Percentiles rank a stretch among this genome's conserved stretches.
These are phyloP conservation scores for Asterophora lycoperdoides DNA, from an alignment of 768 basidiomycete species.

Conservation along the genomic window DNA sequence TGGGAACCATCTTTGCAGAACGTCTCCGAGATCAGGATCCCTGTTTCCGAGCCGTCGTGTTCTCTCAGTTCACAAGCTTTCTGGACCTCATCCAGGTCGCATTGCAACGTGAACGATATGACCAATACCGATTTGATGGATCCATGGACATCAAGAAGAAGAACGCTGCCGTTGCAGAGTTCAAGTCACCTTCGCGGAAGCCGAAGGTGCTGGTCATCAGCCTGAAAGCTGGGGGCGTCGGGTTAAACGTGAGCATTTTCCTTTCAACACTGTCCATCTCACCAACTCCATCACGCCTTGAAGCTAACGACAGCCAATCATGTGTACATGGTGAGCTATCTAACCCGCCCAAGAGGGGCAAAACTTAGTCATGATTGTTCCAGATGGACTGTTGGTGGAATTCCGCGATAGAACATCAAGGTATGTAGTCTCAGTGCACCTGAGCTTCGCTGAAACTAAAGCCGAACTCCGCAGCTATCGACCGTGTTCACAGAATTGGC, in stretches of 20 bases:
- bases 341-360: background rate
- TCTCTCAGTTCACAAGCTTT: slow-evolving; percentile 89
- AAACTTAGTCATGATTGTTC: slow-evolving; percentile 6
- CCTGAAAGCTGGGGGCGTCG: slow-evolving; percentile 90
- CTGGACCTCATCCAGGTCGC: slow-evolving; percentile 74
- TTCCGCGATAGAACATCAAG: slow-evolving; percentile 77
- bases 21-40: slow-evolving; percentile 68
- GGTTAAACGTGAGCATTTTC: slow-evolving; percentile 61
- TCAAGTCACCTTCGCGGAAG: slow-evolving; percentile 62
- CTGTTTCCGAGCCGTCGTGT: slow-evolving; percentile 78
- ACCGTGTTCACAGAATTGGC: slow-evolving; percentile 81
- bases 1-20: slow-evolving; percentile 30
- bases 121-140: slow-evolving; percentile 84
- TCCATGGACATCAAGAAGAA: slow-evolving; percentile 86
- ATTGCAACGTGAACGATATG: slow-evolving; percentile 63
- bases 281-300: slow-evolving; percentile 2
- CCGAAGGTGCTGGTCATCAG: slow-evolving; percentile 78
- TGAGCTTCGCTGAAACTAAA: background rate
- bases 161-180: slow-evolving; percentile 68
- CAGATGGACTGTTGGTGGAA: slow-evolving; percentile 97
- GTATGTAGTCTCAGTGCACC: slow-evolving; percentile 25
- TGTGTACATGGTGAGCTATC: slow-evolving; percentile 70
- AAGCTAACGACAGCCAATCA: slow-evolving; percentile 78
- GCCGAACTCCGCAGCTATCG: slow-evolving; percentile 51
- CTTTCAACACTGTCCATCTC: background rate